Evolutionary conservation across 768 basidiomycete species (phyloP), one percentile per base, ranked within the genome.

Genomic region (Leucocoprinus birnbaumii): DNA sequence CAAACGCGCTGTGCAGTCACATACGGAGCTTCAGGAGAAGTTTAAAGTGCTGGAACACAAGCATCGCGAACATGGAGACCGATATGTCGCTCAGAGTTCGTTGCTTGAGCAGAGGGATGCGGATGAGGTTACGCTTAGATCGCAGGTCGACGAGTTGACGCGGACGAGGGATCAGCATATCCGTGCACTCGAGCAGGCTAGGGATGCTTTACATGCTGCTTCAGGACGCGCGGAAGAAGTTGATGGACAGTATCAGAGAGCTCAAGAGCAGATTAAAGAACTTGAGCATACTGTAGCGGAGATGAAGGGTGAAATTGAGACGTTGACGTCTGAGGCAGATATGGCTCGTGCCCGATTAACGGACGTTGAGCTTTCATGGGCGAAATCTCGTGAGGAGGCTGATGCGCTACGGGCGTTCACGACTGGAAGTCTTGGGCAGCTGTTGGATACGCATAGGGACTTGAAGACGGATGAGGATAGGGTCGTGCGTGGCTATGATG

Each of bases 311-410:
- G 96, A 98, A 56, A 72, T 97, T 18, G 93, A 96, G 67, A 72
- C 83, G 2, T 80, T 85, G 56, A 80, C 79, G 1, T 73, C 80
- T 2, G 95, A 97, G 67, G 81, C 84, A 14, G 92, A 95, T 58
- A 69, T 82, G 8, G 77, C 86, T 5, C 80, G 83, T 43, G 71
- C 76, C 9, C 78, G 87, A 52, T 71, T 95, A 41, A 74, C 80
- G 22, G 91, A 95, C 51, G 85, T 87, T 41, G 95, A 97, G 72
- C 93, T 89, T 65, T 84, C 89, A 8, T 97, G 94, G 87, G 83
- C 89, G 22, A 90, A 93, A 68, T 92, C 93, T 41, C 84, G 94
- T 13, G 89, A 95, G 71, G 94, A 98, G 73, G 92, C 94, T 2
- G 95, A 97, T 67, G 84, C 89, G 1, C 85, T 94, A 68, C 79